Evolutionary conservation across 2,329 filamentous ascomycete genomes (phyloP).

Genomic region (Alternaria postmessia): DNA sequence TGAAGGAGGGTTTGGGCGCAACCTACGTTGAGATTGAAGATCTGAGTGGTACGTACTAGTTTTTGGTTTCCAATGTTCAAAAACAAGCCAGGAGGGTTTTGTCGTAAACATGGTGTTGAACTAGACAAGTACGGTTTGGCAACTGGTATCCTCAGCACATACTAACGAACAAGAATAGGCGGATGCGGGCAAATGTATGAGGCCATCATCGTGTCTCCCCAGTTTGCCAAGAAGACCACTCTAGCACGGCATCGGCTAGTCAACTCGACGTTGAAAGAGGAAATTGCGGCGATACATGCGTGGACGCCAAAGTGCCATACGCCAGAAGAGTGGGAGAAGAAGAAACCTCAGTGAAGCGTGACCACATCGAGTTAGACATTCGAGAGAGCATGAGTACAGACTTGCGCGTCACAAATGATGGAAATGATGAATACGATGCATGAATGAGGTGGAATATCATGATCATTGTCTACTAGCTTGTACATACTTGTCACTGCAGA

Average conservation of each 20-base stretch:
- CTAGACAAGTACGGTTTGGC: not conserved
- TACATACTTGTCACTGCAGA: conserved; percentile 2
- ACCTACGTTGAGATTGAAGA: conserved; percentile 87
- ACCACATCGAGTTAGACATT: not conserved
- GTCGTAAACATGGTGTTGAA: not conserved
- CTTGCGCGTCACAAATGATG: not conserved
- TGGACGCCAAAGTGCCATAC: conserved; percentile 96
- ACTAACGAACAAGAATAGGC: conserved; percentile 55
- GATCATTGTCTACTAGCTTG: not conserved
- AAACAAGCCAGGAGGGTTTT: not conserved
- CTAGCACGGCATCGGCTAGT: conserved; percentile 87
- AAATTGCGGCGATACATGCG: conserved; percentile 90
- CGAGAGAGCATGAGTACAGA: not conserved
- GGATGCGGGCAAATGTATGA: conserved; percentile 76
- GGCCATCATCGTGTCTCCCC: conserved; percentile 69
- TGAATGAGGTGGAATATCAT: not conserved
- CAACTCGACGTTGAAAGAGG: conserved; percentile 81
- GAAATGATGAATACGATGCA: not conserved
- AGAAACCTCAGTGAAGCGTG: conserved; percentile 54
- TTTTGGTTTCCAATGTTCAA: not conserved
- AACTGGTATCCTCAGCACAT: conserved; percentile 1
- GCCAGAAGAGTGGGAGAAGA: conserved; percentile 84
- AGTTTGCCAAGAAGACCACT: conserved; percentile 66
- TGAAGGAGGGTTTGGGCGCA: conserved; percentile 75
- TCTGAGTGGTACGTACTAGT: conserved; percentile 78